Conservation (phyloP, 2,329 filamentous ascomycete species). For the Pseudocercospora cruenta region DNA sequence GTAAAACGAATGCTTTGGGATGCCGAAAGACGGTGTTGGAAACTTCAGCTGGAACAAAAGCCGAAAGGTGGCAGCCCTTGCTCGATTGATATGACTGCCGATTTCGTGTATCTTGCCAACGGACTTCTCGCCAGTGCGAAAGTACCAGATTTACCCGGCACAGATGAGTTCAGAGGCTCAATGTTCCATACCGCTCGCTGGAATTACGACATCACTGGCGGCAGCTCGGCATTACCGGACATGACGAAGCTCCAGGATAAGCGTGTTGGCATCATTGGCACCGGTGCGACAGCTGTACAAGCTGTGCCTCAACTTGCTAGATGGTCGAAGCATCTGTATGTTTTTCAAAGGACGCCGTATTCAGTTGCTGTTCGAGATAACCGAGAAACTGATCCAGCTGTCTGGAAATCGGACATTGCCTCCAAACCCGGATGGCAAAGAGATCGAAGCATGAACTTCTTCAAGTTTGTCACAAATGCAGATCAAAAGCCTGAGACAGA, state of each 20-base stretch:
- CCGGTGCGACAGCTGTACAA: constrained; percentile 50
- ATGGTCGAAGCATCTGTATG: constrained; percentile 43
- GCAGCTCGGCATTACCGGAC: constrained; percentile 35
- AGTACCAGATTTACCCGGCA: constrained; percentile 49
- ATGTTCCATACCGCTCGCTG: constrained; percentile 52
- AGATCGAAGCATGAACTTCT: constrained; percentile 51
- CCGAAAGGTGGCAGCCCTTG: constrained; percentile 33
- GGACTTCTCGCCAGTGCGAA: constrained; percentile 51
- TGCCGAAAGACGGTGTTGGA: constrained; percentile 43
- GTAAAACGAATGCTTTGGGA: constrained; percentile 53
- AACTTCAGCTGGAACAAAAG: constrained; percentile 36
- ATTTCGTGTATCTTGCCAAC: constrained; percentile 47
- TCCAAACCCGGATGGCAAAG: constrained; percentile 54
- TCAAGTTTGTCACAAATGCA: constrained; percentile 42
- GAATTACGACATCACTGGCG: constrained; percentile 50
- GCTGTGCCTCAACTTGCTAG: constrained; percentile 45
- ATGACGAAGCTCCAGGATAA: constrained; percentile 46
- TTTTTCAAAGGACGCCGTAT: constrained; percentile 52
- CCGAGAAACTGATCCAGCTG: constrained; percentile 46
- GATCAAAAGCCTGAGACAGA: constrained; percentile 43
- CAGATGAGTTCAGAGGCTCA: constrained; percentile 45
- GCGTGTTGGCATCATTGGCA: constrained; percentile 49
- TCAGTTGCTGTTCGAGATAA: constrained; percentile 42
- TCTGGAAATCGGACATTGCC: constrained; percentile 45
- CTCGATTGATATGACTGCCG: constrained; percentile 37